phyloP scores from a whole-genome alignment of 176 grass and related monocot genomes.

The Guadua angustifolia region DNA sequence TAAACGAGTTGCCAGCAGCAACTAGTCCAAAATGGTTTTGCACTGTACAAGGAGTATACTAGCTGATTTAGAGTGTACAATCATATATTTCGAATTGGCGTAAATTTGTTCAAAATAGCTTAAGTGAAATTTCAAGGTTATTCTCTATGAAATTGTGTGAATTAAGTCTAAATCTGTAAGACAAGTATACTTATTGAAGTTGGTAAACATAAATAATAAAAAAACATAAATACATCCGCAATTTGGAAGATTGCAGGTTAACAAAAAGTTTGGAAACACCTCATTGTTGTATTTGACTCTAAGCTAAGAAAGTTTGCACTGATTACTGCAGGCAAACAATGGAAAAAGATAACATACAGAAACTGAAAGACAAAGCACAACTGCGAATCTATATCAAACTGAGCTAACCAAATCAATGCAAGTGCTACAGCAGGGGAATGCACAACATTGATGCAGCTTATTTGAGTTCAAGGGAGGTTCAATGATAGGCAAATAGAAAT shows the following conservation, averaged over 20 bases:
- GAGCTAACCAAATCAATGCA: not conserved
- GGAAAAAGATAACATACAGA: not conserved
- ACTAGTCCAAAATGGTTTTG: not conserved
- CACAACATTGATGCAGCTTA: slow-evolving; percentile 8
- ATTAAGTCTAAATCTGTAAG: too few species aligned
- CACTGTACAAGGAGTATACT: slow-evolving; percentile 7
- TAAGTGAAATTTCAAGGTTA: too few species aligned
- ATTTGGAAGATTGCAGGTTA: too few species aligned
- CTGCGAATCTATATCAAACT: not conserved
- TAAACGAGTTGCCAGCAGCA: not conserved
- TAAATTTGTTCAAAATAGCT: too few species aligned
- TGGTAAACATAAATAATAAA: too few species aligned
- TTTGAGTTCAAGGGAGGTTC: slow-evolving; percentile 10
- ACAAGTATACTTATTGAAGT: too few species aligned
- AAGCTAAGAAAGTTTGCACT: too few species aligned
- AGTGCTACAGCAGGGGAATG: not conserved
- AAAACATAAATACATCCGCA: too few species aligned
- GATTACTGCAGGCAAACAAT: too few species aligned
- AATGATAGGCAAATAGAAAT: slow-evolving; percentile 2
- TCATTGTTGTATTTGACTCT: too few species aligned
- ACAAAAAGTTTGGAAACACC: too few species aligned
- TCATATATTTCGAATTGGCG: not conserved
- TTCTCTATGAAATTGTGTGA: too few species aligned
- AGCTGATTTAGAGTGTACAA: not conserved
- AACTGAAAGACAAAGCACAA: not conserved